phyloP scores from a whole-genome alignment of 805 yeast species.

The Cyberlindnera lachancei region DNA sequence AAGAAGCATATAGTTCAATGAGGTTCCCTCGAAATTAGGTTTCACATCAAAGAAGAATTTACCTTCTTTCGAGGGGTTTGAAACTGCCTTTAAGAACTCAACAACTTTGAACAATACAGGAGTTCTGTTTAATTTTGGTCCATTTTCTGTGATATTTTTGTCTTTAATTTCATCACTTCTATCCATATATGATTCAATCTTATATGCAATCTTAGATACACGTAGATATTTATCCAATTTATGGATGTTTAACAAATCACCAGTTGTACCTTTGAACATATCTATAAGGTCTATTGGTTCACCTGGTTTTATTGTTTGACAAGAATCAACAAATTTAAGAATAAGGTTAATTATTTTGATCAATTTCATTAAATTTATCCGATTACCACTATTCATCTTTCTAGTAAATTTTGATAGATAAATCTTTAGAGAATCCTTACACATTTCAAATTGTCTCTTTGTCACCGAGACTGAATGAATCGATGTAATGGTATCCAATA shows the following conservation, averaged over 20 bases:
- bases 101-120: slow-evolving; percentile 50
- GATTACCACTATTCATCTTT: slow-evolving; percentile 62
- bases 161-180: slow-evolving; percentile 10
- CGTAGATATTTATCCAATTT: slow-evolving; percentile 57
- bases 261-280: slow-evolving; percentile 50
- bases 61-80: slow-evolving; percentile 78
- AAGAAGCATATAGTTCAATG: slow-evolving; percentile 61
- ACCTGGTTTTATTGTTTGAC: slow-evolving; percentile 40
- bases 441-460: slow-evolving; percentile 35
- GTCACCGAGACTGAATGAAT: slow-evolving; percentile 59
- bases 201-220: slow-evolving; percentile 72
- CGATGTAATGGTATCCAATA: slow-evolving; percentile 67
- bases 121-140: too few relatives aligned
- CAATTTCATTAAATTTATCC: slow-evolving; percentile 60
- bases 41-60: slow-evolving; percentile 57
- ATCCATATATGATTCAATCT: slow-evolving; percentile 66
- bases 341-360: slow-evolving; percentile 48
- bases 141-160: too few relatives aligned
- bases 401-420: slow-evolving; percentile 57
- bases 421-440: slow-evolving; percentile 40
- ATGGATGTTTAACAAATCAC: slow-evolving; percentile 65
- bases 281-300: slow-evolving; percentile 40
- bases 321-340: slow-evolving; percentile 34
- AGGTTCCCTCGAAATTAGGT: slow-evolving; percentile 14
- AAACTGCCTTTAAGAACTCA: slow-evolving; percentile 53